Base-by-base conservation (phyloP, 345 rosid species). In the Populus euphratica region DNA sequence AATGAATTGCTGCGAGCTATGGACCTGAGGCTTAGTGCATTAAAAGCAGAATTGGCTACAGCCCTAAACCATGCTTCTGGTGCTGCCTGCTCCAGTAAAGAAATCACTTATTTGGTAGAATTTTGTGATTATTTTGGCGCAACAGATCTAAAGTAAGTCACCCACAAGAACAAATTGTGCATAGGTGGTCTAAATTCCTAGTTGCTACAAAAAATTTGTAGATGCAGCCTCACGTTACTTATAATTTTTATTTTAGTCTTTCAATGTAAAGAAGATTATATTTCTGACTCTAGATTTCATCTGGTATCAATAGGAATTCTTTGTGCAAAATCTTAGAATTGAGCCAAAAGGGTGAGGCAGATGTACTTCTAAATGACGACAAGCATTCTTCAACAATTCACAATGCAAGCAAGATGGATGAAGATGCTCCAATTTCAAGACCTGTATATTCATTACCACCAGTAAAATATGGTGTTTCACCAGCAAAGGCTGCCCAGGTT, bases 401-500 rank as follows among this genome's bases (percentile, higher is more conserved):
- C 78, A 72, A 68, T 66, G 73, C 38, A 63, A 66, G 72, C 44
- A 78, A 67, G 78, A 69, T 68, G 71, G 83, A 80, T 72, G 83
- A 68, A 33, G 81, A 54, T 72, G 38, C 75, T 73, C 72, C 81
- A 76, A 76, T 73, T 61, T 43, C 88, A 69, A 85, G 83, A 80
- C 74, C 85, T 18, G 59, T 25, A n/a, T 50, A 67, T 74, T 61
- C 79, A 64, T 83, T 61, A 35, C 72, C 73, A 36, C 89, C 85
- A 3, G 88, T 89, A 69, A 88, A 87, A 75, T 90, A 89, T 72
- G 87, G 83, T 35, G 91, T 85, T 81, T 86, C 92, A 66, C 91
- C 94, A 0, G 90, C 94, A n/a, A 81, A 86, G 76, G 88, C 69
- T 85, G 94, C 94, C 25, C 88, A 85, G 80, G 75, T 87, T 76